Percentiles rank a stretch among this genome's conserved stretches.
Evolutionary conservation across 2,329 filamentous ascomycete species (phyloP).

Genomic region (Nothophoma quercina): DNA sequence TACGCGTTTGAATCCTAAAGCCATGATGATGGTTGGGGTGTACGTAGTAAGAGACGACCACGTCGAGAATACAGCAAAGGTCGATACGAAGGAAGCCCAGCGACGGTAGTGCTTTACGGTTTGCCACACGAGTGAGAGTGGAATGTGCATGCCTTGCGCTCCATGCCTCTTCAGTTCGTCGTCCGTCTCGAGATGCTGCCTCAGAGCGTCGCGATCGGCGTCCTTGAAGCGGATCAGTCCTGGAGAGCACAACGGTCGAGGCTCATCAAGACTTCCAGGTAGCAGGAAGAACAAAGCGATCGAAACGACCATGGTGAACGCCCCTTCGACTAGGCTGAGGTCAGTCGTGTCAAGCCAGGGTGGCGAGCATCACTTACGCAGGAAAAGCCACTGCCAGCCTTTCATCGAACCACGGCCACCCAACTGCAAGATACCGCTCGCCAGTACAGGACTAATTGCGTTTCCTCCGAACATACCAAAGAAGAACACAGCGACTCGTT

Average conservation of each 20-base stretch:
- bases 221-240: conserved; percentile 52
- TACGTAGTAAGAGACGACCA: conserved; percentile 63
- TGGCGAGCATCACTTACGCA: conserved; percentile 45
- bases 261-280: conserved; percentile 54
- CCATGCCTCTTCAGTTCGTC: conserved; percentile 43
- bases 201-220: conserved; percentile 46
- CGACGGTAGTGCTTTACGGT: conserved; percentile 56
- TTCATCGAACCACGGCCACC: conserved; percentile 51
- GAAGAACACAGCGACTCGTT: conserved; percentile 60
- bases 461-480: conserved; percentile 63
- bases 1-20: conserved; percentile 56
- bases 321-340: conserved; percentile 50
- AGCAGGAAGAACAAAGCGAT: conserved; percentile 53
- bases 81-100: conserved; percentile 58
- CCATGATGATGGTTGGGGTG: conserved; percentile 55
- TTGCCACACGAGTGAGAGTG: conserved; percentile 52
- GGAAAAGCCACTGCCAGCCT: conserved; percentile 62
- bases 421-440: conserved; percentile 58
- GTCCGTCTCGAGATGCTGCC: conserved; percentile 46
- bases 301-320: conserved; percentile 54
- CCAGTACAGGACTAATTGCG: conserved; percentile 59
- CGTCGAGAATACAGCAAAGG: conserved; percentile 61
- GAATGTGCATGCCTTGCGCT: conserved; percentile 49
- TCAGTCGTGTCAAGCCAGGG: neutral
- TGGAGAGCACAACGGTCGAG: conserved; percentile 49